Conservation (phyloP, 2,329 filamentous ascomycete species). For the Emergomyces africanus region DNA sequence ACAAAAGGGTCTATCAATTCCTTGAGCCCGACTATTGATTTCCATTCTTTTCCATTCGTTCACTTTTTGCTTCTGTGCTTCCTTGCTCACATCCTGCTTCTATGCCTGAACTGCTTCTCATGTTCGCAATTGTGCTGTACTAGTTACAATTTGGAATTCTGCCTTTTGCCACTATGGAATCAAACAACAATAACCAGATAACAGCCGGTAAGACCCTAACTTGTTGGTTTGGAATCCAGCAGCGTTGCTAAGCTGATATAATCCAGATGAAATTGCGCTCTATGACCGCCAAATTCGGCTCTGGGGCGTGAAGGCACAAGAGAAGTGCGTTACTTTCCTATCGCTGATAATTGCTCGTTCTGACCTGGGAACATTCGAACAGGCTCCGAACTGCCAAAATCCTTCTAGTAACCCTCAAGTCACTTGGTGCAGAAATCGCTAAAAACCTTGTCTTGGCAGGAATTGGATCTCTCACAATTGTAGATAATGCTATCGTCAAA, state of each 20-base stretch:
- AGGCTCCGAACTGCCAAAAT: conserved; percentile 83
- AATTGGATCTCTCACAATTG: conserved; percentile 76
- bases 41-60: neutral
- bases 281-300: conserved; percentile 96
- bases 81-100: neutral
- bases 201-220: conserved; percentile 3
- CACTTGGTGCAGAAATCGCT: conserved; percentile 83
- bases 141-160: neutral
- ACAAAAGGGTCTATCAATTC: neutral
- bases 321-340: conserved; percentile 38
- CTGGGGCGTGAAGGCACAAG: conserved; percentile 92
- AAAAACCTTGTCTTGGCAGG: conserved; percentile 96
- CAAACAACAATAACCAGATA: conserved; percentile 1
- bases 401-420: conserved; percentile 76
- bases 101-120: neutral
- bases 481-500: conserved; percentile 63
- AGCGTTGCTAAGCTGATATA: neutral
- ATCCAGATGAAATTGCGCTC: conserved; percentile 78
- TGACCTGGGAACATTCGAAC: conserved; percentile 25
- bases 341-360: neutral
- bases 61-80: neutral
- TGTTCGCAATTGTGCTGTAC: neutral
- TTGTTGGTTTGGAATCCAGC: conserved; percentile 21
- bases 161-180: neutral
- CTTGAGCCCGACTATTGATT: neutral